Conservation (phyloP, 2,329 filamentous ascomycete species). For the Nothopassalora personata region DNA sequence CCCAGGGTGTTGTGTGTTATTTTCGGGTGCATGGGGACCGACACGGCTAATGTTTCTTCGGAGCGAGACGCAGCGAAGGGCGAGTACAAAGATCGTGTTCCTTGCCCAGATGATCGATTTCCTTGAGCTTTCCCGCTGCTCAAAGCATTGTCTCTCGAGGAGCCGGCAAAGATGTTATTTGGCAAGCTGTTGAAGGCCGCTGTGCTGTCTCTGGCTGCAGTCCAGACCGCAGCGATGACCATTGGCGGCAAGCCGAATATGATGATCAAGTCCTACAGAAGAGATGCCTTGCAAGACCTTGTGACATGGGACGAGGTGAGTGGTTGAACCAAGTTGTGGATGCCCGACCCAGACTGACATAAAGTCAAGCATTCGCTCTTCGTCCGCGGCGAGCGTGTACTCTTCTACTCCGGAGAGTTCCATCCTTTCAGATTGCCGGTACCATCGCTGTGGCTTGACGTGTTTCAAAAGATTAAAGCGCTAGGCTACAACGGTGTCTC, state of each 20-base stretch:
- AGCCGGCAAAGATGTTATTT: slow-evolving; percentile 22
- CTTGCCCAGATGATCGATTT: not conserved
- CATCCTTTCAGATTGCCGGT: slow-evolving; percentile 65
- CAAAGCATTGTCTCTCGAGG: not conserved
- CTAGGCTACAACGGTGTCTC: slow-evolving; percentile 74
- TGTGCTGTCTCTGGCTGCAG: slow-evolving; percentile 20
- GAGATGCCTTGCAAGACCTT: slow-evolving; percentile 51
- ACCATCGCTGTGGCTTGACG: slow-evolving; percentile 59
- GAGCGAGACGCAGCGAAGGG: not conserved
- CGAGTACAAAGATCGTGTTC: not conserved
- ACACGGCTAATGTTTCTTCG: not conserved
- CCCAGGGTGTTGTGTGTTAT: too few relatives aligned
- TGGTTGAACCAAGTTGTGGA: not conserved
- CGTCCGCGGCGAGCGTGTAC: slow-evolving; percentile 62
- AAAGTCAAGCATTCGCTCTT: slow-evolving; percentile 54
- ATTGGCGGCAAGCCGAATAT: slow-evolving; percentile 47
- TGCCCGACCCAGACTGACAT: not conserved
- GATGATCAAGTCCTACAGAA: slow-evolving; percentile 46
- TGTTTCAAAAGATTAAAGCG: slow-evolving; percentile 79
- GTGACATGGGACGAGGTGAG: slow-evolving; percentile 62
- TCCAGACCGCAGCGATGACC: slow-evolving; percentile 37
- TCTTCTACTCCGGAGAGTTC: slow-evolving; percentile 69
- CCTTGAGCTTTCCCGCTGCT: not conserved
- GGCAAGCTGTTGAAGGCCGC: slow-evolving; percentile 22
- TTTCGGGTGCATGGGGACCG: too few relatives aligned